A percentile compares a stretch with the other conserved stretches of the same genome.
Evolutionary conservation across 1,284 basidiomycete genomes (phyloP).

Genomic region (Ceratobasidium sp.): DNA sequence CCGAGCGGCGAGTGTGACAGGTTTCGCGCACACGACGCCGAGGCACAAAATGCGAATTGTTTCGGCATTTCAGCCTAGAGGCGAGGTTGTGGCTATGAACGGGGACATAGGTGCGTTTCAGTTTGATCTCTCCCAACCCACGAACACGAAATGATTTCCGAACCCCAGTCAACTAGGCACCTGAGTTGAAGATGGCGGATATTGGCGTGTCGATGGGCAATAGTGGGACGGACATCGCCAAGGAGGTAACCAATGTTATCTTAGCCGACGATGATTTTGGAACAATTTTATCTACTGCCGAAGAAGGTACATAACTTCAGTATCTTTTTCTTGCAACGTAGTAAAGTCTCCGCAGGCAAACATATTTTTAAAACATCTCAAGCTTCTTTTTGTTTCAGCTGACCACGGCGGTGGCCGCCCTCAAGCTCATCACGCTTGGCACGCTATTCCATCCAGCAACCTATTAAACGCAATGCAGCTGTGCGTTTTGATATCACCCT

Average conservation of each 20-base stretch:
- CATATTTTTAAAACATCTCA: conserved; percentile 98
- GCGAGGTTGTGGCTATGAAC: conserved; percentile 96
- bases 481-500: conserved; percentile 61
- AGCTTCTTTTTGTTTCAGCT: conserved; percentile 98
- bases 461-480: conserved; percentile 99
- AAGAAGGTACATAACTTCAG: conserved; percentile 78
- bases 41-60: conserved; percentile 98
- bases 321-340: not conserved
- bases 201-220: conserved; percentile 98
- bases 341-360: conserved; percentile 71
- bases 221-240: conserved; percentile 97
- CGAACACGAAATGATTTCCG: not conserved
- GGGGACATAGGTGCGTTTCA: conserved; percentile 82
- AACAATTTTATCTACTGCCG: conserved; percentile 93
- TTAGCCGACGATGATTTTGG: conserved; percentile 98
- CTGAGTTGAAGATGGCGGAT: conserved; percentile 97
- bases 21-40: conserved; percentile 96
- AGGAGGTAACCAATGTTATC: conserved; percentile 97
- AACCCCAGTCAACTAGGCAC: conserved; percentile 90
- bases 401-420: conserved; percentile 94
- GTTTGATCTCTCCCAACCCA: conserved; percentile 3
- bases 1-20: conserved; percentile 79
- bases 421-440: conserved; percentile 94
- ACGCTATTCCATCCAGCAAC: conserved; percentile 88
- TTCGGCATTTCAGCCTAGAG: conserved; percentile 89